These are phyloP conservation scores for Saccharomyces hybrid DNA, from an alignment of 1,139 yeast species.

Conservation along the genomic window DNA sequence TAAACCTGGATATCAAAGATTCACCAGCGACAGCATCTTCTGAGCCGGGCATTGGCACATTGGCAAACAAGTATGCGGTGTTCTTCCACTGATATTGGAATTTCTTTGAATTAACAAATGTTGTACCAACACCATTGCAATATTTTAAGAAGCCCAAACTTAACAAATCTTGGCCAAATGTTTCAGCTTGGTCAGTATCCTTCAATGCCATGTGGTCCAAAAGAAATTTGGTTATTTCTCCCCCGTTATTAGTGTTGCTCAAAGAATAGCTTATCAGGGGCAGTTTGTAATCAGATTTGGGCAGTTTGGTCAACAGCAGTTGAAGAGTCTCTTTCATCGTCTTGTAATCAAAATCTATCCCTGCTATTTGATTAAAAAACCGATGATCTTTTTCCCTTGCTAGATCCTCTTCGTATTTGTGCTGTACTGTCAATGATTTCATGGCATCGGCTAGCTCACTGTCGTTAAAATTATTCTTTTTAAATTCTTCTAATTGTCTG, in stretches of 20 bases:
- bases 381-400: slow-evolving; percentile 27
- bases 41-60: slow-evolving; percentile 14
- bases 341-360: slow-evolving; percentile 26
- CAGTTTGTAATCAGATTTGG: slow-evolving; percentile 26
- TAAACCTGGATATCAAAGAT: background rate
- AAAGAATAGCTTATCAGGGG: slow-evolving; percentile 28
- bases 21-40: background rate
- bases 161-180: slow-evolving; percentile 69
- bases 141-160: slow-evolving; percentile 57
- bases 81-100: slow-evolving; percentile 80
- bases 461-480: slow-evolving; percentile 38
- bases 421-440: slow-evolving; percentile 17
- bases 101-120: slow-evolving; percentile 71
- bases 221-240: slow-evolving; percentile 29
- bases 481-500: slow-evolving; percentile 58
- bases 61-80: slow-evolving; percentile 56
- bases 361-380: slow-evolving; percentile 25
- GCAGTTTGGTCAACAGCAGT: slow-evolving; percentile 20
- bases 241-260: slow-evolving; percentile 30
- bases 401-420: slow-evolving; percentile 17
- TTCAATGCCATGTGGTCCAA: slow-evolving; percentile 24
- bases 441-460: slow-evolving; percentile 33
- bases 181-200: slow-evolving; percentile 56
- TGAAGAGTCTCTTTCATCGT: slow-evolving; percentile 26
- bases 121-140: slow-evolving; percentile 55